Conservation (phyloP, 495 filamentous ascomycete species). For the Sordaria brevicollis region DNA sequence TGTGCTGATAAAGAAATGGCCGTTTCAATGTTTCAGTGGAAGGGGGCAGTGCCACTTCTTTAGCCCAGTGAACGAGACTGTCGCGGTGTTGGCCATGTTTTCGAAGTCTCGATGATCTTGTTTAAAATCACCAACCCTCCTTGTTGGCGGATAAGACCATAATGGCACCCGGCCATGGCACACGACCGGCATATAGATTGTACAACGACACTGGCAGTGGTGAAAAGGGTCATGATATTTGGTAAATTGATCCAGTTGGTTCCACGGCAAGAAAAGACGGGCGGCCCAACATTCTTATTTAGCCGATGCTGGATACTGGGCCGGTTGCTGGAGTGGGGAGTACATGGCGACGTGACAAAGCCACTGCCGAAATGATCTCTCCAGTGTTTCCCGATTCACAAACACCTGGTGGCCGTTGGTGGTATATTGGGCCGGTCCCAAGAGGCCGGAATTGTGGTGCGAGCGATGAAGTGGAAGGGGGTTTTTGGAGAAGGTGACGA, state of each 20-base stretch:
- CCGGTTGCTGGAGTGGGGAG: neutral
- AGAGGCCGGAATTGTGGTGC: neutral
- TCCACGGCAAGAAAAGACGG: neutral
- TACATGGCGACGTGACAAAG: neutral
- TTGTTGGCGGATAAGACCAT: neutral
- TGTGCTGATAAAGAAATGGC: neutral
- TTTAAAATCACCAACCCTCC: neutral
- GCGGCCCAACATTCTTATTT: neutral
- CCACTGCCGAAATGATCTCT: neutral
- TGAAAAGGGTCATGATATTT: neutral
- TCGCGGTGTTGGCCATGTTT: neutral
- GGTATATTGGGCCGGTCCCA: neutral
- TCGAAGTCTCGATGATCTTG: neutral
- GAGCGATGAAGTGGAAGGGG: neutral
- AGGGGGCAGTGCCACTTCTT: neutral
- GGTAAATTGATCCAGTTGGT: neutral
- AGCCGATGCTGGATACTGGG: neutral
- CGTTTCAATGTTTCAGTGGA: neutral
- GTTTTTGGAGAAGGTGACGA: neutral
- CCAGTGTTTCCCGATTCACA: neutral
- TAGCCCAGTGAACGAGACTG: neutral
- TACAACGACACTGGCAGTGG: neutral
- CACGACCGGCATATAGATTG: neutral
- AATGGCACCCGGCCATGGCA: neutral
- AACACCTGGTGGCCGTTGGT: neutral